Base-by-base conservation (phyloP, 192 early-diverging fungal species). In the Irineochytrium annulatum region DNA sequence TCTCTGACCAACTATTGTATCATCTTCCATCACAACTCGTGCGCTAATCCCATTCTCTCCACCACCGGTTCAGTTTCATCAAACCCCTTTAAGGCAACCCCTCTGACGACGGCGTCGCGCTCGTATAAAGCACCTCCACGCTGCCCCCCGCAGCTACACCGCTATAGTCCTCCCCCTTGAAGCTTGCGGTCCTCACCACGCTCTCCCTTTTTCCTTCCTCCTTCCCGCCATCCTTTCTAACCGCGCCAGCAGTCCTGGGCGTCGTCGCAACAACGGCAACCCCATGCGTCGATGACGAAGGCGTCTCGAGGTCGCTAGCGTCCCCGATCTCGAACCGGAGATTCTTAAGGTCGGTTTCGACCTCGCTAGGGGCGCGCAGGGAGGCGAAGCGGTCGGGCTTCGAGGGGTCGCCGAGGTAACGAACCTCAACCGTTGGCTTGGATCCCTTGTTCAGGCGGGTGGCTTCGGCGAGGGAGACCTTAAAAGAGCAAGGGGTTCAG, bases 361-460 rank as follows among this genome's bases (percentile, higher is more conserved):
- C 46, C 5, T 24, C 46, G 46, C 26, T 22, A 24, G 46, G 46
- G 13, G 11, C 46, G 11, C n/a, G 8, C 5, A 24, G 17, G 11
- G 6, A 6, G 22, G 11, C 46, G 11, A 14, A 22, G 13, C 46
- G 17, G 24, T 24, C 46, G 30, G 60, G 31, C 43, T 63, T 55
- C 16, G 60, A 19, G 22, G 71, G 71, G 43, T 73, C 71, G 19
- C 71, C 71, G 8, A 73, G 33, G 16, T 60, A 33, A 14, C 71
- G 39, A 13, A 73, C 61, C 34, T 73, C 71, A 1, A 69, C 65
- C 14, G 58, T 54, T 6, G 71, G 71, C 16, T 63, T 57, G 17
- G 34, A 35, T 53, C 52, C 56, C 61, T n/a, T 60, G 60, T 31
- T 17, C 52, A 3, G 51, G 55, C 17, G 60, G 32, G 70, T 13